These are phyloP conservation scores for Biscutella auriculata DNA, from an alignment of 441 rosid genomes.

Conservation along the genomic window DNA sequence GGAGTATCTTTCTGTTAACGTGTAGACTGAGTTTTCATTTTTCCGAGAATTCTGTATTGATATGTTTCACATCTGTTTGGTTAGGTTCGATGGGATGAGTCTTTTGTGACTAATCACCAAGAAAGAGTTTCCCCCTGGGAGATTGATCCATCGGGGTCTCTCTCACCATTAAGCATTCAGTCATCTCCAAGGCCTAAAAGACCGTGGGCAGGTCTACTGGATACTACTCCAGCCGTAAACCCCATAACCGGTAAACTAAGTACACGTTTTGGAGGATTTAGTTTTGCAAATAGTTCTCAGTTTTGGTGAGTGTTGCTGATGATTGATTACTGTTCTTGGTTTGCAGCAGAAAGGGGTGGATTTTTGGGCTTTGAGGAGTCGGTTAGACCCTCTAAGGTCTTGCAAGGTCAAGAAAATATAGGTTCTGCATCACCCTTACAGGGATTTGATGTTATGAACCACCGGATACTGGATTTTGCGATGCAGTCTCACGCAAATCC, in stretches of 20 bases:
- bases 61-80: background rate
- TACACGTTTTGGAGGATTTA: background rate
- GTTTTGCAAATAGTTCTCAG: background rate
- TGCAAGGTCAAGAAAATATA: conserved; percentile 99
- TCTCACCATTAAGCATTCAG: conserved; percentile 64
- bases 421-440: conserved; percentile 59
- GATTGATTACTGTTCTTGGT: conserved; percentile 8
- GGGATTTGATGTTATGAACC: conserved; percentile 49
- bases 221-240: conserved; percentile 36
- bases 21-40: background rate
- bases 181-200: conserved; percentile 81
- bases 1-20: background rate
- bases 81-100: conserved; percentile 87
- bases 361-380: conserved; percentile 85
- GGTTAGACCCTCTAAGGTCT: conserved; percentile 94
- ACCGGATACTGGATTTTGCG: conserved; percentile 43
- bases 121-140: conserved; percentile 92
- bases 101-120: conserved; percentile 40
- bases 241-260: conserved; percentile 36
- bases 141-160: conserved; percentile 69
- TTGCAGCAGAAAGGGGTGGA: conserved; percentile 43
- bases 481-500: conserved; percentile 46
- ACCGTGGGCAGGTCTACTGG: conserved; percentile 48
- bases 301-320: background rate
- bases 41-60: background rate